Evolutionary conservation across 2,329 filamentous ascomycete species (phyloP), one percentile per base, ranked within the genome.

Genomic region (Ophiostoma montium): DNA sequence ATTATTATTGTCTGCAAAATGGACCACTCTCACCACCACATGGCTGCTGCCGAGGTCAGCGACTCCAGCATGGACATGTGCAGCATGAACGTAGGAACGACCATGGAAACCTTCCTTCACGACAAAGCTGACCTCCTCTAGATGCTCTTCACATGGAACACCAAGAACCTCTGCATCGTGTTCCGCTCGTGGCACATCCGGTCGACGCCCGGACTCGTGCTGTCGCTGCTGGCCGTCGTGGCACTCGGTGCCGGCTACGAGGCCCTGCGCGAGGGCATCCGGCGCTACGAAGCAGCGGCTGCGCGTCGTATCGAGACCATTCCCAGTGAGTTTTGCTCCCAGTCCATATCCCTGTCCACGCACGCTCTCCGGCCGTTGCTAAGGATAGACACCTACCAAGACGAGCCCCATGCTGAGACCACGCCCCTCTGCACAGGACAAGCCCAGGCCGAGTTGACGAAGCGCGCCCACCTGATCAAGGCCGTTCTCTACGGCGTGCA

Each of bases 81-180:
- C 75, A 89, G 73, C 66, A 95, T 95, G 87, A 95, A 89, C 66
- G 89, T 90, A n/a, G 19, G 6, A 27, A 15, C 18, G 10, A 19
- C 7, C 16, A 5, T 21, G 13, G 16, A 11, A 5, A 11, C 33
- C 5, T 10, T 0, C 16, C 16, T 4, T 6, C 11, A 41, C 39
- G 15, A 30, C 23, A 11, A 33, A 23, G 18, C n/a, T n/a, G n/a
- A n/a, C n/a, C n/a, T n/a, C n/a, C n/a, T n/a, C n/a, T 57, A 95
- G 88, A 96, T 95, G 90, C 80, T 96, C 57, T 98, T 98, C 71
- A 96, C 88, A 53, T 98, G 90, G 90, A 80, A 88, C 64, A 90
- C 89, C 3, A 78, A 74, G 50, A 84, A 96, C 68, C 86, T 98
- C 56, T 98, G 92, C 75, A 94, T 98, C 66, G 78, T 98, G 65